Base-by-base conservation (phyloP, 768 basidiomycete genomes). In the Kwoniella mangroviensis region DNA sequence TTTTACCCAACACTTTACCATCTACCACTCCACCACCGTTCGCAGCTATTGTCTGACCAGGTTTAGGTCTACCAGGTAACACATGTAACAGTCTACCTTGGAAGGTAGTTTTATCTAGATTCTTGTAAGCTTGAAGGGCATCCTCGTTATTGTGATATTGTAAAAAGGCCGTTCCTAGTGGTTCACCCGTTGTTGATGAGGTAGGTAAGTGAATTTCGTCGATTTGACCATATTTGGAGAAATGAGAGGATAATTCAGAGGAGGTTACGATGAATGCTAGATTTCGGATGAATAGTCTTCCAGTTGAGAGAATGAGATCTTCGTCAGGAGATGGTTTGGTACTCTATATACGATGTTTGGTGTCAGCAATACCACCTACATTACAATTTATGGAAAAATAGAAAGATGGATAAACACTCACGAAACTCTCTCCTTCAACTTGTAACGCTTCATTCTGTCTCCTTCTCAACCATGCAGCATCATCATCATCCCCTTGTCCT, bases 51-150 rank as follows among this genome's bases (percentile, higher is more conserved):
- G 72, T 66, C 42, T 77, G 74, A 26, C 81, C 81, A n/a, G 73
- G 78, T 60, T 74, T 78, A n/a, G 76, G 75, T 22, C 82, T 65
- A 5, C 82, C 82, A 6, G 92, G 91, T 0, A 99, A 86, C 63
- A 98, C 89, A 79, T 98, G 97, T 1, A 99, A 82, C 0, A 98
- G 82, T 34, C 97, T 89, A 3, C 97, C 97, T 84, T 95, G 94
- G 82, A 97, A 94, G 0, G 92, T 89, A 45, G 86, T 90, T 67
- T 89, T 89, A 80, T 98, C 95, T 42, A 98, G 86, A 0, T 86
- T 86, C 66, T 90, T 87, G 74, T 90, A 93, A 0, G 96, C 97
- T 0, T 86, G 84, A 0, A 94, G 75, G 0, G 91, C 90, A 17
- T 85, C 82, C 3, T 84, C 68, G 0, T 88, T 79, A 1, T 84